Evolutionary conservation across 805 yeast species (phyloP), one percentile per base, ranked within the genome.

Genomic region (Ogataea trehalophila): DNA sequence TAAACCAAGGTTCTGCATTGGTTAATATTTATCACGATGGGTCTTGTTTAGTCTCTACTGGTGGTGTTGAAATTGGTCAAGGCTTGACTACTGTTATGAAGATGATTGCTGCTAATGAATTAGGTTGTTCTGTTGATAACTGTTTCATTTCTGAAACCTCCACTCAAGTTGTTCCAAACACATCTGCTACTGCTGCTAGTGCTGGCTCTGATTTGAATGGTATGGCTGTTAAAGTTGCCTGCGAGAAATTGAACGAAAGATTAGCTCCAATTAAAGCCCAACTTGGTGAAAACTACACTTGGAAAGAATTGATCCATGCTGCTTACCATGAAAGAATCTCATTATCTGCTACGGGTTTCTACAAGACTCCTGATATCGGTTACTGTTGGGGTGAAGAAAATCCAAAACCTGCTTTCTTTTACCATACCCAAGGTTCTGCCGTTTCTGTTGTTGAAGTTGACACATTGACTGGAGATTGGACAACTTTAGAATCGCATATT

Each of bases 61-160:
- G 78, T 42, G 79, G 79, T 46, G 74, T 74, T 13, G 79, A 74
- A 47, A 74, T 74, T 65, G 79, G 79, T 16, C 79, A 74, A 55
- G 79, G 79, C 17, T 55, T 74, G 37, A 67, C 70, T 44, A 74
- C 78, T 11, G 74, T 74, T 53, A 74, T 74, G 78, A 65, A 68
- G 8, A 74, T 72, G 76, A 59, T 74, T 36, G 71, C 72, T 17
- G 77, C 79, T 1, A 60, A 68, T 41, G 75, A 70, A 45, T 63
- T 74, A 26, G 61, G 62, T 3, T 72, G 73, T 17, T 70, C 74
- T 2, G 53, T 71, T 35, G 73, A 71, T 4, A 59, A 68, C 35
- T 68, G 72, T 2, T 73, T 70, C 48, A 65, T 73, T 31, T 66
- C 73, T 39, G 79, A 74, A 51, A 74, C 77, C 4, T 66, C 76